These are phyloP conservation scores for Candida michaelii DNA, from an alignment of 805 yeast genomes.

Conservation along the genomic window DNA sequence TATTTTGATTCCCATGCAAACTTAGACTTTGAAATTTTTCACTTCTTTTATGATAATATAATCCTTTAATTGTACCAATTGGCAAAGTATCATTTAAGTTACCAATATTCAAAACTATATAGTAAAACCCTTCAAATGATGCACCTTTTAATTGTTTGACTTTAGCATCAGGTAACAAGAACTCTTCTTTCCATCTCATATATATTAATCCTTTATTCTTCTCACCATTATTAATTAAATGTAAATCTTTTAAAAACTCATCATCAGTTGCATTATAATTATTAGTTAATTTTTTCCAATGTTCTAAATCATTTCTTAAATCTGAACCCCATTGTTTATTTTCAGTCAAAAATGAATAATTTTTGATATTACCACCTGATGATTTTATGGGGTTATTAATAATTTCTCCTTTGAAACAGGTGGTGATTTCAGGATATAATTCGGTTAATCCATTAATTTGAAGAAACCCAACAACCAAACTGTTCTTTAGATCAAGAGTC, in stretches of 20 bases:
- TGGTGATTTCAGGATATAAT: constrained; percentile 60
- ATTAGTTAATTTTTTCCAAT: constrained; percentile 49
- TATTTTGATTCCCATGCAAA: constrained; percentile 52
- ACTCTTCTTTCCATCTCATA: constrained; percentile 95
- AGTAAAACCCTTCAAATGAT: constrained; percentile 90
- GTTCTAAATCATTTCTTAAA: constrained; percentile 44
- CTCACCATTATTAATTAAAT: constrained; percentile 28
- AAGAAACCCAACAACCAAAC: constrained; percentile 56
- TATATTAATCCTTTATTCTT: constrained; percentile 44
- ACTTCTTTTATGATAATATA: constrained; percentile 77
- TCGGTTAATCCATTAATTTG: constrained; percentile 66
- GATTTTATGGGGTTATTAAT: constrained; percentile 46
- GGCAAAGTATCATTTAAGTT: constrained; percentile 20
- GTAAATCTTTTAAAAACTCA: constrained; percentile 27
- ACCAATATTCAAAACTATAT: constrained; percentile 75
- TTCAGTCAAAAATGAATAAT: constrained; percentile 56
- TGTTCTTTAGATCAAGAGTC: constrained; percentile 60
- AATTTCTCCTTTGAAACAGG: constrained; percentile 72
- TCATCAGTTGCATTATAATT: constrained; percentile 49
- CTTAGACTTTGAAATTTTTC: constrained; percentile 80
- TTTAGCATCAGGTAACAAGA: constrained; percentile 75
- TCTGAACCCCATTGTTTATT: constrained; percentile 57
- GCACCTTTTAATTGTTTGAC: constrained; percentile 67
- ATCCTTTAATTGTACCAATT: constrained; percentile 75
- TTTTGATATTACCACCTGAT: constrained; percentile 16